A percentile compares a stretch with the other conserved stretches of the same genome.
Evolutionary conservation across 1,284 basidiomycete genomes (phyloP).

Genomic region (Phaffia rhodozyma): DNA sequence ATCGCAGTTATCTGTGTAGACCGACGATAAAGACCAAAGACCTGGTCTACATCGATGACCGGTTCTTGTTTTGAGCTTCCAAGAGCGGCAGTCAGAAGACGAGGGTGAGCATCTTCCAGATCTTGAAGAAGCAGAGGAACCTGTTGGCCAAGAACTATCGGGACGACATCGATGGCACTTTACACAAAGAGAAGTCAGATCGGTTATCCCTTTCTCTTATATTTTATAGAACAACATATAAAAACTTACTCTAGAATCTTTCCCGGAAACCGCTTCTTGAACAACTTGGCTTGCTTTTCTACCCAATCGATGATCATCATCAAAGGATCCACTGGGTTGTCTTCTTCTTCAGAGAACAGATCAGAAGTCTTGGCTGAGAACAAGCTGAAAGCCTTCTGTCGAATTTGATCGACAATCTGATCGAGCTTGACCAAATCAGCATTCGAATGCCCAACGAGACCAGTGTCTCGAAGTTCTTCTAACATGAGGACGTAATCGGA

Average conservation of each 20-base stretch:
- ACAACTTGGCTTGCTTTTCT: conserved; percentile 66
- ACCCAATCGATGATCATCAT: conserved; percentile 76
- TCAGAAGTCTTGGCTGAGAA: conserved; percentile 58
- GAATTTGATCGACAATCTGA: conserved; percentile 60
- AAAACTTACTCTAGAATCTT: conserved; percentile 59
- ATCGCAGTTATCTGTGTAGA: conserved; percentile 18
- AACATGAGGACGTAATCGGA: conserved; percentile 53
- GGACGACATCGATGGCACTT: conserved; percentile 67
- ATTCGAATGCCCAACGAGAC: conserved; percentile 53
- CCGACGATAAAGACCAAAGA: conserved; percentile 71
- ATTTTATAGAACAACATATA: background rate
- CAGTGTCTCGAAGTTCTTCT: conserved; percentile 57
- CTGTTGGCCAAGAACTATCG: conserved; percentile 58
- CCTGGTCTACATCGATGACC: conserved; percentile 71
- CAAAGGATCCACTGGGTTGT: conserved; percentile 65
- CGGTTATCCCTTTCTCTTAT: background rate
- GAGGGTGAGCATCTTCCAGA: conserved; percentile 56
- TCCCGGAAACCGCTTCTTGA: conserved; percentile 74
- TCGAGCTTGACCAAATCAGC: conserved; percentile 53
- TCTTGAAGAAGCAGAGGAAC: conserved; percentile 67
- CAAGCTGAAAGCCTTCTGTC: conserved; percentile 53
- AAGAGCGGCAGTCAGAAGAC: conserved; percentile 61
- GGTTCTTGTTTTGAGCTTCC: conserved; percentile 52
- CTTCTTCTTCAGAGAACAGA: conserved; percentile 51
- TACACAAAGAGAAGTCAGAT: background rate